Evolutionary conservation across 345 rosid genomes (phyloP).

Genomic region (Bruguiera sexangula): DNA sequence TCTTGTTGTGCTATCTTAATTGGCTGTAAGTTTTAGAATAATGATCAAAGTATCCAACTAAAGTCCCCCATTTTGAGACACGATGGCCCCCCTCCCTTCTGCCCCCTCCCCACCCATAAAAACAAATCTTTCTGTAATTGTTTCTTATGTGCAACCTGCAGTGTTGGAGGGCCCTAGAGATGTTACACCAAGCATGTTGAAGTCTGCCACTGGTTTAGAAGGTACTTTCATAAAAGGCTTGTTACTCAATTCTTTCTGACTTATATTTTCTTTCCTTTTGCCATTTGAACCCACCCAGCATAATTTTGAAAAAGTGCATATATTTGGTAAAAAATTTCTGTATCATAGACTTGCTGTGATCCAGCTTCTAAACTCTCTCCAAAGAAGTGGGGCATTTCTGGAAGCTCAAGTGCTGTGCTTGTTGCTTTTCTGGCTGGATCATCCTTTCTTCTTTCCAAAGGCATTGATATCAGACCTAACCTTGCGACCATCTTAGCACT

Average conservation of each 20-base stretch:
- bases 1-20: too few species aligned
- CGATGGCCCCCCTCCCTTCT: too few species aligned
- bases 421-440: constrained; percentile 60
- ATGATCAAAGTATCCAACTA: too few species aligned
- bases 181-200: constrained; percentile 65
- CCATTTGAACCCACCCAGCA: not conserved
- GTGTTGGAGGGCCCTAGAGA: constrained; percentile 85
- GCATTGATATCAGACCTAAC: constrained; percentile 71
- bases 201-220: constrained; percentile 82
- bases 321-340: not conserved
- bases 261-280: not conserved
- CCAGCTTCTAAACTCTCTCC: constrained; percentile 71
- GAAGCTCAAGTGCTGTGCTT: constrained; percentile 54
- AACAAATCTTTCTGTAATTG: not conserved
- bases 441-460: constrained; percentile 66
- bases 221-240: constrained; percentile 33
- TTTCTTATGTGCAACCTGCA: constrained; percentile 19
- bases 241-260: not conserved
- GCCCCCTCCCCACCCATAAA: too few species aligned
- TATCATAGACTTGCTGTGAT: not conserved
- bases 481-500: constrained; percentile 64
- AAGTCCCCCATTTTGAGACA: too few species aligned
- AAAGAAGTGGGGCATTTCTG: constrained; percentile 82
- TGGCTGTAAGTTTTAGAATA: too few species aligned
- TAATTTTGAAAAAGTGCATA: not conserved